Evolutionary conservation across 2,329 filamentous ascomycete genomes (phyloP), one percentile per base, ranked within the genome.

Genomic region (Neonectria neomacrospora): DNA sequence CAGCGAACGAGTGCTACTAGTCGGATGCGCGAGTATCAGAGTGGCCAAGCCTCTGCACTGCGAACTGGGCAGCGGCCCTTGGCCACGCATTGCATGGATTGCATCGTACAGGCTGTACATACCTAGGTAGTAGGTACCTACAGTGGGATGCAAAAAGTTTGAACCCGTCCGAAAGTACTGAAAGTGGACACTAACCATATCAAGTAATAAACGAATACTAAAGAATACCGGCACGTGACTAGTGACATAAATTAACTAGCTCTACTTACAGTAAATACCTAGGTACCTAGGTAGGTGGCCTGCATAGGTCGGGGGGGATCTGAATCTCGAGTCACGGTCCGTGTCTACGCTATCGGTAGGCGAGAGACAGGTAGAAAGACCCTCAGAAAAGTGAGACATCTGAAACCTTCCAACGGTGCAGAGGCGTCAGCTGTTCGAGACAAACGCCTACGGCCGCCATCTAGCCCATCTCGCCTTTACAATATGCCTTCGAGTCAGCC

Each of bases 401-500:
- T 58, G 60, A 63, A 63, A 63, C 60, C 60, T 63, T 54, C 50
- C 50, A 58, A 58, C 60, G 54, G 60, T 12, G 37, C 41, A 23
- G n/a, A 42, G 48, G 54, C 48, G 23, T 44, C 44, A 48, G 32
- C 32, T 50, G 47, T 22, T 48, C n/a, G 55, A 53, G 47, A 58
- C 54, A 57, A 26, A 16, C 53, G 14, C 55, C 47, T 9, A 14
- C 16, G 41, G 18, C n/a, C 32, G 16, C 39, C 44, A 9, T 18
- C 23, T 54, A 26, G 4, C 9, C 28, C 42, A 54, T 59, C 41
- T 47, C 30, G 14, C 34, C 22, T 32, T 22, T 45, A 6, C 28
- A 12, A 26, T 37, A 26, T 26, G 39, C 39, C 10, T 16, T 20
- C 32, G 22, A 58, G 44, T 52, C 44, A 18, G n/a, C 20, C 28